A percentile compares a stretch with the other conserved stretches of the same genome.
phyloP scores from a whole-genome alignment of 306 rosid genomes.

The Gastrolobium bilobum region DNA sequence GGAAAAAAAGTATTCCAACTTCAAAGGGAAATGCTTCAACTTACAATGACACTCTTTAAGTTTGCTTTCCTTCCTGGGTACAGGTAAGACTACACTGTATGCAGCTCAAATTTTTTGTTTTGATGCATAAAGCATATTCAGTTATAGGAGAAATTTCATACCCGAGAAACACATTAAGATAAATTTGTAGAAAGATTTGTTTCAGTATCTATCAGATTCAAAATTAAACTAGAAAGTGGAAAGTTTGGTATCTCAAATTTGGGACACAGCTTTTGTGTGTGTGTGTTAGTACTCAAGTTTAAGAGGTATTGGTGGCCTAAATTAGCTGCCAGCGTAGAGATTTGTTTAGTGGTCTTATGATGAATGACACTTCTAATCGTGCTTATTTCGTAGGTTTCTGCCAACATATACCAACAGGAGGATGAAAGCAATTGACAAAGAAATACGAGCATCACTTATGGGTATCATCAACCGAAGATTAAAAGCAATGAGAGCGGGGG shows the following conservation, averaged over 20 bases:
- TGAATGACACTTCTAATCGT: conserved; percentile 7
- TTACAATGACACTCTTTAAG: conserved; percentile 56
- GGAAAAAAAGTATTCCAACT: conserved; percentile 50
- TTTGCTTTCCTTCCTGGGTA: conserved; percentile 58
- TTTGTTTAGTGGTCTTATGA: background rate
- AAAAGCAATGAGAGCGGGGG: conserved; percentile 55
- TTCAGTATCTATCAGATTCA: background rate
- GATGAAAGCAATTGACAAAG: conserved; percentile 57
- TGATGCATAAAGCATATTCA: background rate
- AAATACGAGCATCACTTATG: conserved; percentile 51
- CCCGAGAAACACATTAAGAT: background rate
- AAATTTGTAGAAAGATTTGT: background rate
- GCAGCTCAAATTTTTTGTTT: conserved; percentile 2
- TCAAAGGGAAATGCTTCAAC: conserved; percentile 54
- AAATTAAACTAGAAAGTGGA: background rate
- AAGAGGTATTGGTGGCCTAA: background rate
- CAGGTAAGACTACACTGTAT: conserved; percentile 32
- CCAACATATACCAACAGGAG: conserved; percentile 55
- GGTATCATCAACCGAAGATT: conserved; percentile 50
- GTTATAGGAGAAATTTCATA: background rate
- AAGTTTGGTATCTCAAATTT: background rate
- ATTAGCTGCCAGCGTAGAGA: background rate
- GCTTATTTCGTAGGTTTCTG: conserved; percentile 47
- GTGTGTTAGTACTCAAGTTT: background rate
- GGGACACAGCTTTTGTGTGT: background rate